Conservation (phyloP, 768 basidiomycete genomes). For the Gloeopeniophorella convolvens region DNA sequence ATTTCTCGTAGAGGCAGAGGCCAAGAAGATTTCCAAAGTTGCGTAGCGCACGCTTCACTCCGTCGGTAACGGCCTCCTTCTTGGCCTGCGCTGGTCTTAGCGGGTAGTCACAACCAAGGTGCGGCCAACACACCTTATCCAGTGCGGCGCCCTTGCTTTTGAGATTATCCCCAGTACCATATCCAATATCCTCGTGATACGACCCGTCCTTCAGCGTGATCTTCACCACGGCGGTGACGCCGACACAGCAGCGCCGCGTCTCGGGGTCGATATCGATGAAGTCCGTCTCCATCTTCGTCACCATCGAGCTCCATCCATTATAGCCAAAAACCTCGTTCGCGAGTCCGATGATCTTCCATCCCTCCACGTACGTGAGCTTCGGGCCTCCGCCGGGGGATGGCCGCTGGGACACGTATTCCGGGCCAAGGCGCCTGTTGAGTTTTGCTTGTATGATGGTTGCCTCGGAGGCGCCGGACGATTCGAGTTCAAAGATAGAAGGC, state of each 20-base stretch:
- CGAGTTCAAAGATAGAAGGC: not conserved
- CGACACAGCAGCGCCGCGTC: constrained; percentile 56
- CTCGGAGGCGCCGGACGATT: constrained; percentile 34
- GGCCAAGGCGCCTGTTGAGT: constrained; percentile 83
- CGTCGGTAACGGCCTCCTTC: constrained; percentile 97
- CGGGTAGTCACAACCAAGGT: not conserved
- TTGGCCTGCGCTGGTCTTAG: constrained; percentile 80
- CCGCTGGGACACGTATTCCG: constrained; percentile 86
- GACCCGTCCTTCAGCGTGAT: constrained; percentile 85
- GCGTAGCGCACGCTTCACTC: constrained; percentile 80
- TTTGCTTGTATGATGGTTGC: constrained; percentile 73
- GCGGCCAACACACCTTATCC: constrained; percentile 66
- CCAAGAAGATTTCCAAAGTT: constrained; percentile 94
- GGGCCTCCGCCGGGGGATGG: constrained; percentile 82
- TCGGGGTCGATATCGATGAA: constrained; percentile 74
- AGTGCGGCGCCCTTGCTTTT: constrained; percentile 80
- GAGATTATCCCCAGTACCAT: constrained; percentile 78
- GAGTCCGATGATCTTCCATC: constrained; percentile 96
- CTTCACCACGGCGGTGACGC: constrained; percentile 78
- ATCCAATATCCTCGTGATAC: constrained; percentile 92
- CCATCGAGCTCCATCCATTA: constrained; percentile 87
- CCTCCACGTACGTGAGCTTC: constrained; percentile 91
- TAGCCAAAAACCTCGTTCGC: constrained; percentile 99
- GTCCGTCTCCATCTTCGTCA: constrained; percentile 70
- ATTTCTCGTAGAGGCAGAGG: constrained; percentile 96